Evolutionary conservation across 139 green algal genomes (phyloP).

Genomic region (Zygnema circumcarinatum): DNA sequence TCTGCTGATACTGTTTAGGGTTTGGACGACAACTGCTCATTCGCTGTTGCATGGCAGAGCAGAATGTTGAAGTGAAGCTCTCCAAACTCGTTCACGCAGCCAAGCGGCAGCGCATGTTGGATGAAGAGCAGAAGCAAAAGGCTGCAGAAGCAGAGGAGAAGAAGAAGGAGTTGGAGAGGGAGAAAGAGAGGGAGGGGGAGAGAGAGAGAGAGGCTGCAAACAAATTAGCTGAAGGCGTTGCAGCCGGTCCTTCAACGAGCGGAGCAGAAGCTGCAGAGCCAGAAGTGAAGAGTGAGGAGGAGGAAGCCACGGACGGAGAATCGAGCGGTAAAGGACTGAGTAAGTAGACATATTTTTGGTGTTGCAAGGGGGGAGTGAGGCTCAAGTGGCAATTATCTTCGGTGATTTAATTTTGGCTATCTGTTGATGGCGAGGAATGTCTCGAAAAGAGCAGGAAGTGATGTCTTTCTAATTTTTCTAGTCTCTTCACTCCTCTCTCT

Average conservation of each 20-base stretch:
- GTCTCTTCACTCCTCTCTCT: no score
- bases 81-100: not conserved
- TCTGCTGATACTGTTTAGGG: no score
- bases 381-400: not conserved
- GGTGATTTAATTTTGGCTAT: no score
- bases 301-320: not conserved
- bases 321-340: conserved; percentile 1
- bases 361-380: not conserved
- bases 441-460: no score
- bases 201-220: not conserved
- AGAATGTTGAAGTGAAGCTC: not conserved
- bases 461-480: no score
- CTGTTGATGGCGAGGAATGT: no score
- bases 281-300: not conserved
- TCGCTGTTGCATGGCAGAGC: not conserved
- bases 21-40: no score
- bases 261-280: not conserved
- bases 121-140: not conserved
- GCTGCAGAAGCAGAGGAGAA: not conserved
- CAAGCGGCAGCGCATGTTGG: not conserved
- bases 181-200: not conserved
- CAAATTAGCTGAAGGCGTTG: no score
- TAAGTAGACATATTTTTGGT: conserved; percentile 8
- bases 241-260: not conserved
- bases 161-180: not conserved